phyloP scores from a whole-genome alignment of 805 yeast species.

The Lipomyces orientalis region DNA sequence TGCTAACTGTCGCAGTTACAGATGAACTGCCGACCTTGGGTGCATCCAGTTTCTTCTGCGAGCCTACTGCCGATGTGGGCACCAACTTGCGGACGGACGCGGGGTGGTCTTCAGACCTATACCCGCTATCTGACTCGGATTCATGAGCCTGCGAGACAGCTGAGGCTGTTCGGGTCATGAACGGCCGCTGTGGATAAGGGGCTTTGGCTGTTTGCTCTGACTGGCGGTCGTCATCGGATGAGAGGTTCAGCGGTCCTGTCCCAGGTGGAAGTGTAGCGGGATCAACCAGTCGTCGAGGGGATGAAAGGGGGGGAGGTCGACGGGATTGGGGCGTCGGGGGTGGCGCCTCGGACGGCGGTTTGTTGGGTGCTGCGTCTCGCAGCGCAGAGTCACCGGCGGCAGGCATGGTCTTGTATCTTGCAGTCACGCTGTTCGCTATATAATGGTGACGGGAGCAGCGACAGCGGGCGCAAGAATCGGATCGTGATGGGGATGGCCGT shows the following conservation, averaged over 20 bases:
- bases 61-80: constrained; percentile 14
- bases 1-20: constrained; percentile 12
- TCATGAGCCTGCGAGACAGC: constrained; percentile 11
- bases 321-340: neutral
- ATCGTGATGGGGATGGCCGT: neutral
- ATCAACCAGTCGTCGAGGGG: neutral
- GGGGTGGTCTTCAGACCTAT: constrained; percentile 30
- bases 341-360: neutral
- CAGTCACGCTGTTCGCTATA: neutral
- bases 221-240: constrained; percentile 5
- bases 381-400: neutral
- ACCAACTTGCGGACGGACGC: constrained; percentile 23
- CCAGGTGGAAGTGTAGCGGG: constrained; percentile 42
- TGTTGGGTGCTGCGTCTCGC: neutral
- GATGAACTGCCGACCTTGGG: constrained; percentile 3
- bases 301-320: neutral
- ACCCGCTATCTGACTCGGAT: constrained; percentile 33
- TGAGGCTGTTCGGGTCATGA: neutral
- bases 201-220: neutral
- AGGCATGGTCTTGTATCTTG: neutral
- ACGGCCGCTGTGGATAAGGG: constrained; percentile 1
- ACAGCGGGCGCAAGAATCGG: neutral
- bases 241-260: constrained; percentile 5
- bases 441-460: neutral
- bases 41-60: constrained; percentile 20